Evolutionary conservation across 768 basidiomycete species (phyloP), one percentile per base, ranked within the genome.

Genomic region (Coprinopsis sp.): DNA sequence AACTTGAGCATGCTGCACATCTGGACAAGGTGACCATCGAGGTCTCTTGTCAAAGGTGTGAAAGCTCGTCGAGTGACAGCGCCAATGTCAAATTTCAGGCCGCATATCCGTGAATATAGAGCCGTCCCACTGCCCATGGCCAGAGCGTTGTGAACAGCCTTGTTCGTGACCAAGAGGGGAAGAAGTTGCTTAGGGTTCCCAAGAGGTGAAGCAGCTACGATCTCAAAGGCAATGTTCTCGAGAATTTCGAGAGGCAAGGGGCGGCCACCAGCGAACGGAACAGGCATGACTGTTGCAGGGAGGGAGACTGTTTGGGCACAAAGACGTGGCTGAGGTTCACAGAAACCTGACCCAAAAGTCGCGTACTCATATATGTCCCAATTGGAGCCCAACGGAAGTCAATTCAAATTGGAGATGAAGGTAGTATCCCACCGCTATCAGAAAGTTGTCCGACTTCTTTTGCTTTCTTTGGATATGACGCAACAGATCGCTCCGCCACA

Each of bases 1-100:
- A 47, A 29, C 24, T 38, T 23, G 4, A 47, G 38, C 13, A 47
- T 37, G 25, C 24, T 39, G 38, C 46, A 47, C 46, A 47, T 47
- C 38, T 47, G 46, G 33, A 47, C 38, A 14, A 47, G 46, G 22
- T 47, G 46, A 29, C 30, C 46, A 14, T 31, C 34, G 30, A 47
- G 46, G 30, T 47, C 46, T 29, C 23, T 39, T 16, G 22, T 11
- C n/a, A 27, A 23, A 8, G 46, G 46, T 2, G 37, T 31, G 38
- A 47, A 47, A 8, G 46, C 46, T 3, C 46, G 24, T 2, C 46
- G 37, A 19, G 46, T 24, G 38, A 47, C 46, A 11, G 46, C 37
- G 18, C 37, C 46, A 25, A 39, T 22, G 30, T 47, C 46, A 23
- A 47, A 47, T 31, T 47, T 47, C 28, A 47, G 29, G 14, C 38